Evolutionary conservation across 2,329 filamentous ascomycete genomes (phyloP).

Genomic region (Knufia petricola): DNA sequence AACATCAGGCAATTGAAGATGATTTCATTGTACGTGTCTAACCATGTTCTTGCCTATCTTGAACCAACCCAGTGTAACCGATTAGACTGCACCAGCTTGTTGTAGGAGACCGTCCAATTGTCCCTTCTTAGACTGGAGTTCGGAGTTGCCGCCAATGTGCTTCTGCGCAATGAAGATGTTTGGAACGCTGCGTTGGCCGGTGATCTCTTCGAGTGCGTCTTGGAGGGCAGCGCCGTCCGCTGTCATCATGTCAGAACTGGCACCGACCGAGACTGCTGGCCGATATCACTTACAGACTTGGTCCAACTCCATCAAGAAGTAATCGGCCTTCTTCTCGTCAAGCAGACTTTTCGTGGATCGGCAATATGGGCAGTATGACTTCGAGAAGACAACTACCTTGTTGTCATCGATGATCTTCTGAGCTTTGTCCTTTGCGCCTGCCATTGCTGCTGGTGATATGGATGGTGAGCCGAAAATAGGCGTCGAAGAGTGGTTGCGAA

Average conservation of each 20-base stretch:
- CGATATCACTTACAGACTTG: slow-evolving; percentile 56
- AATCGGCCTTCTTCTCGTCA: slow-evolving; percentile 60
- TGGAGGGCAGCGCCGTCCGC: slow-evolving; percentile 79
- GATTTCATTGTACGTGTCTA: neutral
- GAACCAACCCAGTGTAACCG: neutral
- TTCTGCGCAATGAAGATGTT: slow-evolving; percentile 88
- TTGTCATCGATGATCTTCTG: slow-evolving; percentile 83
- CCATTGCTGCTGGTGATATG: slow-evolving; percentile 58
- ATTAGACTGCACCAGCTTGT: slow-evolving; percentile 52
- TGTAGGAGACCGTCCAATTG: slow-evolving; percentile 58
- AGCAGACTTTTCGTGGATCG: slow-evolving; percentile 66
- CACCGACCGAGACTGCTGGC: neutral
- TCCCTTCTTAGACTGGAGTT: slow-evolving; percentile 57
- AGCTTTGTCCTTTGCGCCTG: slow-evolving; percentile 72
- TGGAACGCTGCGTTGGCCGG: slow-evolving; percentile 77
- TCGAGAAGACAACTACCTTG: slow-evolving; percentile 88
- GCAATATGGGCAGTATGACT: slow-evolving; percentile 95
- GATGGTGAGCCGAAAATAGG: slow-evolving; percentile 54
- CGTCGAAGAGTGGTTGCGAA: slow-evolving; percentile 42
- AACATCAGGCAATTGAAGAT: neutral
- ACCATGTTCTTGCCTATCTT: neutral
- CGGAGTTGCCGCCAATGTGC: slow-evolving; percentile 95
- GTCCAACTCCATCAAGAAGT: slow-evolving; percentile 72
- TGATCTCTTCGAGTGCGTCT: slow-evolving; percentile 69
- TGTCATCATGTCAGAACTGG: slow-evolving; percentile 29